phyloP scores from a whole-genome alignment of 2,329 filamentous ascomycete genomes.

The Cordyceps cicadae region DNA sequence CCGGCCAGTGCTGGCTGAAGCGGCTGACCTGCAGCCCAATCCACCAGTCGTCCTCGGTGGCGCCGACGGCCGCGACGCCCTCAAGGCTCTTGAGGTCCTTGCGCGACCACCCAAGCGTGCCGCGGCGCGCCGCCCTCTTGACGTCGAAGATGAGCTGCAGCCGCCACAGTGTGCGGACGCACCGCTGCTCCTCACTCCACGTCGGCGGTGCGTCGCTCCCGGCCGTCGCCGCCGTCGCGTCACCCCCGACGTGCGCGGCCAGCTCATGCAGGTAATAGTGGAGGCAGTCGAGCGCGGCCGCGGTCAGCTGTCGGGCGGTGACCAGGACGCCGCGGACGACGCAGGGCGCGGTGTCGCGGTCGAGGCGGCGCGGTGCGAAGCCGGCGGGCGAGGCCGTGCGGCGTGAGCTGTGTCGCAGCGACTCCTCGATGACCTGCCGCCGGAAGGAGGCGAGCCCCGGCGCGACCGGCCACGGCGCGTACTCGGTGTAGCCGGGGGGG shows the following conservation, averaged over 20 bases:
- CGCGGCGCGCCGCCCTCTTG: constrained; percentile 1
- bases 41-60: constrained; percentile 9
- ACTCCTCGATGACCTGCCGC: constrained; percentile 5
- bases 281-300: background rate
- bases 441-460: constrained; percentile 1
- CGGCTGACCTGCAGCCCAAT: constrained; percentile 7
- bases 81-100: constrained; percentile 1
- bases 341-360: background rate
- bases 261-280: background rate
- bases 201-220: background rate
- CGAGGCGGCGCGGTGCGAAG: background rate
- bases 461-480: background rate
- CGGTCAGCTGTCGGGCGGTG: background rate
- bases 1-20: constrained; percentile 11
- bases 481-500: constrained; percentile 5
- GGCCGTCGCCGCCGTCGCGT: too few species aligned
- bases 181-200: constrained; percentile 9
- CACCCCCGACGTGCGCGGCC: background rate
- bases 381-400: background rate
- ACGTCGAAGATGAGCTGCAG: constrained; percentile 4
- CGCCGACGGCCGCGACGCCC: background rate
- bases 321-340: constrained; percentile 3
- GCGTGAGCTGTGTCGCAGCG: constrained; percentile 1
- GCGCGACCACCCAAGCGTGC: background rate
- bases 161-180: constrained; percentile 1